Conservation (phyloP, 139 green algal species). For the Chlorella sorokiniana region DNA sequence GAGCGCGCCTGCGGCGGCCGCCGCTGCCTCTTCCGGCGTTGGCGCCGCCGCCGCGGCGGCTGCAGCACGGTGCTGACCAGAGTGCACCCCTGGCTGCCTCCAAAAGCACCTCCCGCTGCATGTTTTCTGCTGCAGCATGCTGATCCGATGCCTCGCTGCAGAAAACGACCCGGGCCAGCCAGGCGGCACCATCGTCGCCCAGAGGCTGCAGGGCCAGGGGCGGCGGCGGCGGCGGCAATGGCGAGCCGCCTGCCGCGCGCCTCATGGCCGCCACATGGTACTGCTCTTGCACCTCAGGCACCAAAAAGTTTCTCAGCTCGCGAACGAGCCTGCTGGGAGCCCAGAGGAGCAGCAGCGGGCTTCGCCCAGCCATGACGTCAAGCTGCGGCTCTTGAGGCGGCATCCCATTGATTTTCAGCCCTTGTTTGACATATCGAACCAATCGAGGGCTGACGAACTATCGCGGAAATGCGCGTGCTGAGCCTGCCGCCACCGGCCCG, state of each 20-base stretch:
- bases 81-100: background rate
- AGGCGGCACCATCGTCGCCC: conserved; percentile 5
- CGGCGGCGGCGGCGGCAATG: background rate
- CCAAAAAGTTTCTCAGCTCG: conserved; percentile 11
- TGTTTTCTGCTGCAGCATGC: background rate
- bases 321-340: conserved; percentile 1
- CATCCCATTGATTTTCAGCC: too few species aligned
- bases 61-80: background rate
- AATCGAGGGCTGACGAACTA: too few species aligned
- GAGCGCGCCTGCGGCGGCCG: background rate
- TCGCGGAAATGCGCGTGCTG: too few species aligned
- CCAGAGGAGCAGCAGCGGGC: background rate
- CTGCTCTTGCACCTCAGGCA: conserved; percentile 13
- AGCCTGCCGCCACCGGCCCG: too few species aligned
- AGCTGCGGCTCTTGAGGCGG: too few species aligned
- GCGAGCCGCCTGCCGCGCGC: background rate
- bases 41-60: background rate
- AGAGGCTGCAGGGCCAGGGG: background rate
- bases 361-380: background rate
- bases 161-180: background rate
- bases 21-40: background rate
- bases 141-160: too few species aligned
- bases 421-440: background rate
- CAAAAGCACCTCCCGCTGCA: background rate
- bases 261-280: background rate